A percentile compares a stretch with the other conserved stretches of the same genome.
Conservation (phyloP, 2,329 filamentous ascomycete genomes). For the Chaetomium sp. region DNA sequence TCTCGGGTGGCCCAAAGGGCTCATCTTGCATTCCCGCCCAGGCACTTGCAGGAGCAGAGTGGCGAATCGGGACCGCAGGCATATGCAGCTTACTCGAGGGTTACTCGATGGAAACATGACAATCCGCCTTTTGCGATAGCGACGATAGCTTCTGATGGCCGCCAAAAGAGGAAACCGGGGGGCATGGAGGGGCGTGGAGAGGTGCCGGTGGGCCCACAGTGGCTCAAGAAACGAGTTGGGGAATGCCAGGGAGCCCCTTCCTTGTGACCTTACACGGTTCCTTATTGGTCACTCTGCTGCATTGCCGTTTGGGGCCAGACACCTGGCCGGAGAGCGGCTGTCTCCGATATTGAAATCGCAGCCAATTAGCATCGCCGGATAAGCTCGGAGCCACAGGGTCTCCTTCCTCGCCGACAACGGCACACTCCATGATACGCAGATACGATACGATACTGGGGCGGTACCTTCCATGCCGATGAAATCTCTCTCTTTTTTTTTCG, state of each 20-base stretch:
- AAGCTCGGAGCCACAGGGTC: conserved; percentile 10
- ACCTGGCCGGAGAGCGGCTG: conserved; percentile 12
- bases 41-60: neutral
- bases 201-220: no score
- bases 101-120: conserved; percentile 42
- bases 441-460: no score
- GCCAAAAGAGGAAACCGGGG: conserved; percentile 12
- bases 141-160: conserved; percentile 17
- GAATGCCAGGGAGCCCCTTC: neutral
- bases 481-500: neutral
- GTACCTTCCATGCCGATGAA: neutral
- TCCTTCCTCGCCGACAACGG: conserved; percentile 4
- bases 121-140: neutral
- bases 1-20: no score
- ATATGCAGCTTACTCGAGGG: conserved; percentile 27
- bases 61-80: conserved; percentile 12
- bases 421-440: neutral
- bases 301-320: neutral
- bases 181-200: neutral
- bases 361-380: conserved; percentile 16
- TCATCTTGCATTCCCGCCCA: no score
- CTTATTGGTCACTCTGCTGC: neutral
- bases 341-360: conserved; percentile 9
- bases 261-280: conserved; percentile 2
- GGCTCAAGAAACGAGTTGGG: no score